Conservation (phyloP, 768 basidiomycete genomes). For the Podaxis sp. region DNA sequence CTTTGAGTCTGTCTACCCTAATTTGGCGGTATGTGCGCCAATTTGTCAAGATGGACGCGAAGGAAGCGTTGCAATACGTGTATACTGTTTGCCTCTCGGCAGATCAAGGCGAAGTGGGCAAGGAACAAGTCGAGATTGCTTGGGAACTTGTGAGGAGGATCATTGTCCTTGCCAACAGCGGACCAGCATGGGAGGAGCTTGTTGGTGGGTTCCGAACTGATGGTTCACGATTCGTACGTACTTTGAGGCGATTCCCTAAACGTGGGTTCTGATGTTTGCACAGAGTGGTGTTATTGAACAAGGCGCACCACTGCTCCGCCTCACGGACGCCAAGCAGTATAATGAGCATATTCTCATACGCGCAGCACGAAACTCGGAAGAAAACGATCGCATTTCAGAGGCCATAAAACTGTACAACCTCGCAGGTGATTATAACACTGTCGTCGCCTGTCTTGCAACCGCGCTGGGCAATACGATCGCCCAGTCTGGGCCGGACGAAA, state of each 20-base stretch:
- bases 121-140: constrained; percentile 78
- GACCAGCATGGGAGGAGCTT: constrained; percentile 87
- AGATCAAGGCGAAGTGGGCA: constrained; percentile 73
- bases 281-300: constrained; percentile 90
- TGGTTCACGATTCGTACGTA: constrained; percentile 83
- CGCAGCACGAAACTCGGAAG: constrained; percentile 79
- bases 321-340: constrained; percentile 66
- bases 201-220: constrained; percentile 92
- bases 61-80: constrained; percentile 93
- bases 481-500: constrained; percentile 60
- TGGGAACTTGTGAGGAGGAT: constrained; percentile 81
- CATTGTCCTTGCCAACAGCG: constrained; percentile 75
- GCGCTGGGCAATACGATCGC: constrained; percentile 84
- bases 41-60: constrained; percentile 90
- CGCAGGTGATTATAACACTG: constrained; percentile 86
- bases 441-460: constrained; percentile 83
- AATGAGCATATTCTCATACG: constrained; percentile 80
- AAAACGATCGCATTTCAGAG: constrained; percentile 83
- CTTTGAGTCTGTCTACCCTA: constrained; percentile 78
- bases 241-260: background rate
- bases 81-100: constrained; percentile 80
- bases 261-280: background rate
- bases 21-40: constrained; percentile 92
- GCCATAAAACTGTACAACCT: constrained; percentile 96
- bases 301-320: constrained; percentile 71